Evolutionary conservation across 495 filamentous ascomycete species (phyloP).

Genomic region (Hapsidospora chrysogenum): DNA sequence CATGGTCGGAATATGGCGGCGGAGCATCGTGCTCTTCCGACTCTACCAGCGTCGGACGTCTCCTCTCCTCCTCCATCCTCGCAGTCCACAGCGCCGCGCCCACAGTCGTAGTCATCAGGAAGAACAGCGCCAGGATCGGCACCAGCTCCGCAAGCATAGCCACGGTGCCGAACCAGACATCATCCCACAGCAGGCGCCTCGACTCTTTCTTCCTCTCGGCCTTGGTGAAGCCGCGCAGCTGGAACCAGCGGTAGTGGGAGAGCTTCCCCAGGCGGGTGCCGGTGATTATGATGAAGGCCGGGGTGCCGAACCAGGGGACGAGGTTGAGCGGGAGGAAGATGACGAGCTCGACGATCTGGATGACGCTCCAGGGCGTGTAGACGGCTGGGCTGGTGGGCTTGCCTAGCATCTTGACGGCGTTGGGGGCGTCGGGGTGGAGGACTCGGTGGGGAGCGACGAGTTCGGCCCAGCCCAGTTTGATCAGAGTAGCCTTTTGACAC

Average conservation of each 20-base stretch:
- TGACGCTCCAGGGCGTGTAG: constrained; percentile 51
- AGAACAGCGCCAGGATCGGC: constrained; percentile 72
- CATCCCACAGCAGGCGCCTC: constrained; percentile 50
- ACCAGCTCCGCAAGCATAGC: constrained; percentile 51
- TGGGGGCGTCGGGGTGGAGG: constrained; percentile 41
- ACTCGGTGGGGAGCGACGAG: constrained; percentile 58
- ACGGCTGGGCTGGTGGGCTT: constrained; percentile 50
- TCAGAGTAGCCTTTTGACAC: constrained; percentile 31
- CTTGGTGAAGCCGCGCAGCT: constrained; percentile 54
- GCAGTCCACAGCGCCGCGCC: constrained; percentile 83
- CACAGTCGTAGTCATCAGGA: constrained; percentile 60
- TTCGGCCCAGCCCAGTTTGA: constrained; percentile 30
- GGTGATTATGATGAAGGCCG: constrained; percentile 59
- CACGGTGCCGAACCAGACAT: constrained; percentile 37
- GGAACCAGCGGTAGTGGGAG: constrained; percentile 58
- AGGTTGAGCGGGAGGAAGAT: constrained; percentile 76
- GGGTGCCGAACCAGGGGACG: constrained; percentile 69
- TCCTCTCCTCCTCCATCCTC: constrained; percentile 23
- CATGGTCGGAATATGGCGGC: too few relatives aligned
- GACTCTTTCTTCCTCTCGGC: constrained; percentile 48
- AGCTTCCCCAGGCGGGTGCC: constrained; percentile 40
- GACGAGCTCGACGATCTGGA: constrained; percentile 65
- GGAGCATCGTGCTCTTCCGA: too few relatives aligned
- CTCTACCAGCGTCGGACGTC: neutral
- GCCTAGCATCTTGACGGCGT: constrained; percentile 54